These are phyloP conservation scores for Globisporangium sylvaticum DNA, from an alignment of 352 stramenopile species.

Conservation along the genomic window DNA sequence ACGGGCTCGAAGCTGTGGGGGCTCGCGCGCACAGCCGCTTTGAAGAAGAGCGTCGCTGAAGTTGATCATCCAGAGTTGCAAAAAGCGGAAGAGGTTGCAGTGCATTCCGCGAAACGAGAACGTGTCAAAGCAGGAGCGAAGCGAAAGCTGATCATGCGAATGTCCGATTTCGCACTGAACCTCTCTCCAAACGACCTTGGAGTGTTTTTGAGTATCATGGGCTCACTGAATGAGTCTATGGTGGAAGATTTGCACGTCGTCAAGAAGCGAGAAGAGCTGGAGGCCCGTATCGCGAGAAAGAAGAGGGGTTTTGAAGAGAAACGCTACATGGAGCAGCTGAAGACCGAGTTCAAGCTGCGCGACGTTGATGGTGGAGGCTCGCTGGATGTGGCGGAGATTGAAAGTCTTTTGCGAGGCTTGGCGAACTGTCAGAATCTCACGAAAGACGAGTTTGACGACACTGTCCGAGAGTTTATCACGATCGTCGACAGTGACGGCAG, in stretches of 20 bases:
- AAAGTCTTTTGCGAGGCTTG: conserved; percentile 52
- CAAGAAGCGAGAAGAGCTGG: conserved; percentile 39
- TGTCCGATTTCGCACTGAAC: conserved; percentile 86
- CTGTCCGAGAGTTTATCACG: conserved; percentile 63
- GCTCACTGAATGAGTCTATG: conserved; percentile 62
- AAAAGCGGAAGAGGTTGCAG: conserved; percentile 27
- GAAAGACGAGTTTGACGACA: conserved; percentile 70
- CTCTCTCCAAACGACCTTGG: conserved; percentile 74
- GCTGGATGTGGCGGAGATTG: conserved; percentile 67
- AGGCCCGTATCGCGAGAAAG: conserved; percentile 43
- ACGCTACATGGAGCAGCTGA: conserved; percentile 66
- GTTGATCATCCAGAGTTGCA: conserved; percentile 46
- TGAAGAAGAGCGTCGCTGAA: conserved; percentile 61
- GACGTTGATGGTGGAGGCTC: conserved; percentile 72
- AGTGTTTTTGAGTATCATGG: conserved; percentile 74
- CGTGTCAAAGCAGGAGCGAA: conserved; percentile 52
- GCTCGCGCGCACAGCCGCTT: conserved; percentile 42
- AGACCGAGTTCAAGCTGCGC: conserved; percentile 65
- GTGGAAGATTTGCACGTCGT: conserved; percentile 65
- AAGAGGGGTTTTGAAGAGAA: conserved; percentile 58
- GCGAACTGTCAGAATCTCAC: conserved; percentile 73
- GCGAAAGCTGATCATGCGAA: conserved; percentile 66
- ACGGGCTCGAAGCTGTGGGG: conserved; percentile 50
- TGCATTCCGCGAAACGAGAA: conserved; percentile 25
- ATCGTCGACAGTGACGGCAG: conserved; percentile 81